Conservation (phyloP, 768 basidiomycete genomes). For the Leucocoprinus birnbaumii region DNA sequence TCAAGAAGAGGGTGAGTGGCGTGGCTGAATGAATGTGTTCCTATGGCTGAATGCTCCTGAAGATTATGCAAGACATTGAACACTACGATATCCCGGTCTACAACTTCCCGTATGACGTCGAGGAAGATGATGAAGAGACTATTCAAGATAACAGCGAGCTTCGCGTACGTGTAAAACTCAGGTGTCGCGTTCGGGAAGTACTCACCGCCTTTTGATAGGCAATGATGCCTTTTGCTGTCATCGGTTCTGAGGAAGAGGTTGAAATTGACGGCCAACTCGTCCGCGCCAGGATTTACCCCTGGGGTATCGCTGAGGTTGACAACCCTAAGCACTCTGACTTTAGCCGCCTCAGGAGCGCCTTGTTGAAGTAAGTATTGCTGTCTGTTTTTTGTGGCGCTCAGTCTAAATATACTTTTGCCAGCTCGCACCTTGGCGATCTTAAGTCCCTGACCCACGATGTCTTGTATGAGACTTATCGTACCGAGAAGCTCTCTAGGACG, state of each 20-base stretch:
- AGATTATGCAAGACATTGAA: constrained; percentile 99
- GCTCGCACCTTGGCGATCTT: constrained; percentile 92
- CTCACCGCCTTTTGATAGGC: constrained; percentile 43
- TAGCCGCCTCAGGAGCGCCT: constrained; percentile 84
- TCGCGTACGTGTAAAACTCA: constrained; percentile 49
- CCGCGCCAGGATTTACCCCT: constrained; percentile 94
- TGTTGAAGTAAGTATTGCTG: constrained; percentile 68
- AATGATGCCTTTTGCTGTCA: constrained; percentile 93
- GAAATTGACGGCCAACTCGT: constrained; percentile 89
- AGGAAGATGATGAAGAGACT: constrained; percentile 99
- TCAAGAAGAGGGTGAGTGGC: constrained; percentile 85
- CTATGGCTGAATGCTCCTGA: not conserved
- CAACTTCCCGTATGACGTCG: constrained; percentile 99
- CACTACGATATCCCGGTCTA: constrained; percentile 98
- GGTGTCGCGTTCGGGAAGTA: not conserved
- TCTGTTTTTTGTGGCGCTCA: not conserved
- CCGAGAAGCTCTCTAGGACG: constrained; percentile 92
- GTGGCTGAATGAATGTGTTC: not conserved
- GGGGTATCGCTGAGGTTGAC: constrained; percentile 98
- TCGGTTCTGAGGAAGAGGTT: constrained; percentile 97
- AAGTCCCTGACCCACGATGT: constrained; percentile 94
- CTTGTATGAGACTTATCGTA: constrained; percentile 95
- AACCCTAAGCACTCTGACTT: constrained; percentile 99
- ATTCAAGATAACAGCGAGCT: constrained; percentile 97
- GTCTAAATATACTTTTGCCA: constrained; percentile 25